Conservation (phyloP, 805 yeast species). For the Metschnikowia gelsemii region DNA sequence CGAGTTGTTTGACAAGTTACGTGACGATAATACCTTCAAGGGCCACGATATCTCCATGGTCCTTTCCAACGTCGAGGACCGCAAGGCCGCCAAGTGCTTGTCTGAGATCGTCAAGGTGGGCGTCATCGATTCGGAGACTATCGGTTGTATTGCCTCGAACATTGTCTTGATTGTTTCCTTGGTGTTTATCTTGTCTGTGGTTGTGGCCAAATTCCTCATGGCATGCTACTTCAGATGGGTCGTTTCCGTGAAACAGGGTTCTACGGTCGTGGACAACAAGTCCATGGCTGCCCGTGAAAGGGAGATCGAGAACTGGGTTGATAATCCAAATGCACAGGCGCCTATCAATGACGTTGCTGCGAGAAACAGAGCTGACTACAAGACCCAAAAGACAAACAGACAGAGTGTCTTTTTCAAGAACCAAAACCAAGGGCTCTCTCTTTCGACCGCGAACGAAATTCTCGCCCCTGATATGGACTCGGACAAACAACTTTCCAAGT, state of each 20-base stretch:
- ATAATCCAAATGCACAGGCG: constrained; percentile 37
- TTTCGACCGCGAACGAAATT: constrained; percentile 25
- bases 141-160: constrained; percentile 91
- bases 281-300: constrained; percentile 62
- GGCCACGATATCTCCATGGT: constrained; percentile 84
- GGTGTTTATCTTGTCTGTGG: constrained; percentile 80
- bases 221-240: constrained; percentile 92
- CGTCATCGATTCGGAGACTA: constrained; percentile 78
- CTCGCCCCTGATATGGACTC: background rate
- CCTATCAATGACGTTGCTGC: constrained; percentile 49
- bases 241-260: constrained; percentile 69
- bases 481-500: constrained; percentile 32
- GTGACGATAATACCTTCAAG: constrained; percentile 49
- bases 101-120: constrained; percentile 88
- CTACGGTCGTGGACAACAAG: constrained; percentile 56
- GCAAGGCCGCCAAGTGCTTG: constrained; percentile 76
- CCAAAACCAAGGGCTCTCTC: constrained; percentile 33
- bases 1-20: constrained; percentile 60
- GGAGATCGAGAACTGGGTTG: constrained; percentile 83
- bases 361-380: constrained; percentile 51
- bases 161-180: constrained; percentile 80
- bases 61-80: constrained; percentile 61
- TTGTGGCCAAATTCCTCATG: constrained; percentile 69
- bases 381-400: constrained; percentile 35
- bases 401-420: constrained; percentile 42